These are phyloP conservation scores for Termitomyces sp. DNA, from an alignment of 768 basidiomycete species.

Conservation along the genomic window DNA sequence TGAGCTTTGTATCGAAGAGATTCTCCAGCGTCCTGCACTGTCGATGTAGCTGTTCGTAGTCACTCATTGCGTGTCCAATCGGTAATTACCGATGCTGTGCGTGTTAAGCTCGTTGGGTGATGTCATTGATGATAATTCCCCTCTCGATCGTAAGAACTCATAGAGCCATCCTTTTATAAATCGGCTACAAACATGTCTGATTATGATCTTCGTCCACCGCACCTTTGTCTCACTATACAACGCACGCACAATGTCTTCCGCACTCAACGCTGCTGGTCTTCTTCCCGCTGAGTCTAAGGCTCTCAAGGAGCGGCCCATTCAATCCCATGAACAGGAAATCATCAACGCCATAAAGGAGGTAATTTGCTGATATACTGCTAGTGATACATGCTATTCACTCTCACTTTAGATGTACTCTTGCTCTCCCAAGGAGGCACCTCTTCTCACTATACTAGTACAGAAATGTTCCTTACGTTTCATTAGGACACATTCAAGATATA, in stretches of 20 bases:
- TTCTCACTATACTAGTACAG: not conserved
- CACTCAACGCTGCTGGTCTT: not conserved
- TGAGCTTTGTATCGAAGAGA: slow-evolving; percentile 85
- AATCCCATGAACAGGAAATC: not conserved
- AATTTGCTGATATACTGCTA: not conserved
- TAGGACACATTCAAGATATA: not conserved
- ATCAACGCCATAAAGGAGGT: not conserved
- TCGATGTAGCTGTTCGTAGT: slow-evolving; percentile 84
- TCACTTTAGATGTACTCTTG: not conserved
- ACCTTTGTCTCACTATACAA: not conserved
- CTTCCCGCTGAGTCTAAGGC: not conserved
- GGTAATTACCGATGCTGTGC: slow-evolving; percentile 8
- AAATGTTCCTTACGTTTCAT: not conserved
- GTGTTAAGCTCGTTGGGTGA: not conserved
- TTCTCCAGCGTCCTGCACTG: slow-evolving; percentile 94
- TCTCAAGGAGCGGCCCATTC: not conserved
- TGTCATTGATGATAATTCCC: not conserved
- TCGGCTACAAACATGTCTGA: not conserved
- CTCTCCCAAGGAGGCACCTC: not conserved
- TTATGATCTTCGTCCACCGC: not conserved
- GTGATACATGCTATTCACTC: not conserved
- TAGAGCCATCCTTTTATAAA: not conserved
- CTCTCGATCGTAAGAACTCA: not conserved
- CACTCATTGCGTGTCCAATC: slow-evolving; percentile 44
- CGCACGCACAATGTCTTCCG: not conserved